Percentiles rank a stretch among this genome's conserved stretches.
These are phyloP conservation scores for Backusella parvicylindrica DNA, from an alignment of 192 early-diverging fungal species.

Conservation along the genomic window DNA sequence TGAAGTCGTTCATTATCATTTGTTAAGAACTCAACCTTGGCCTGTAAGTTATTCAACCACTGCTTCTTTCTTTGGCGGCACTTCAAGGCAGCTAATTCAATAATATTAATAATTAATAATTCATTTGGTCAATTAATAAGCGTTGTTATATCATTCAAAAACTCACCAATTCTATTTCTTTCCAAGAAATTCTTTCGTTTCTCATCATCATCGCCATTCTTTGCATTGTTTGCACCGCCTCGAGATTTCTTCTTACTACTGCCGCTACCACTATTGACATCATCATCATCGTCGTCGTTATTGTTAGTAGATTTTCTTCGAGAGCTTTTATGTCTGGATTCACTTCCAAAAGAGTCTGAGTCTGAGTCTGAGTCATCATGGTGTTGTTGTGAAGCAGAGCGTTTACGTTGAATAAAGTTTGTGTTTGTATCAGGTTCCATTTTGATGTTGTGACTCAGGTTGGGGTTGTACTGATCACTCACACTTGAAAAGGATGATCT, in stretches of 20 bases:
- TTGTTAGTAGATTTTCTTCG: not conserved
- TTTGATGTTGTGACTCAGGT: not conserved
- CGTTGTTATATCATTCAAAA: not conserved
- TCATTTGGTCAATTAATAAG: not conserved
- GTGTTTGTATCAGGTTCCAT: not conserved
- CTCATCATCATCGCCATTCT: constrained; percentile 53
- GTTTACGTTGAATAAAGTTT: not conserved
- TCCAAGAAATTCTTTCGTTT: constrained; percentile 85
- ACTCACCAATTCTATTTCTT: constrained; percentile 78
- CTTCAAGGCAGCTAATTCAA: constrained; percentile 73
- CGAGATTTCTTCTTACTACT: not conserved
- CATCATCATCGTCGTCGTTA: not conserved
- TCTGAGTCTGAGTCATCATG: not conserved
- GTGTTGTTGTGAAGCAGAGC: not conserved
- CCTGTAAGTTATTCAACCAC: constrained; percentile 83
- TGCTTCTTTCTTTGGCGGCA: constrained; percentile 94
- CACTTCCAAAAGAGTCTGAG: not conserved
- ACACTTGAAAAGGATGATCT: not conserved
- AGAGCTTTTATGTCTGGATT: not conserved
- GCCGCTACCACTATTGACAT: not conserved
- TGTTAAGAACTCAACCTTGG: constrained; percentile 62
- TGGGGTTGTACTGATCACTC: not conserved
- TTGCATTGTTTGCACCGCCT: not conserved
- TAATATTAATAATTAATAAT: constrained; percentile 34
- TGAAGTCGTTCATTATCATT: constrained; percentile 69